phyloP scores from a whole-genome alignment of 306 rosid genomes.

The Herpetospermum pedunculosum region DNA sequence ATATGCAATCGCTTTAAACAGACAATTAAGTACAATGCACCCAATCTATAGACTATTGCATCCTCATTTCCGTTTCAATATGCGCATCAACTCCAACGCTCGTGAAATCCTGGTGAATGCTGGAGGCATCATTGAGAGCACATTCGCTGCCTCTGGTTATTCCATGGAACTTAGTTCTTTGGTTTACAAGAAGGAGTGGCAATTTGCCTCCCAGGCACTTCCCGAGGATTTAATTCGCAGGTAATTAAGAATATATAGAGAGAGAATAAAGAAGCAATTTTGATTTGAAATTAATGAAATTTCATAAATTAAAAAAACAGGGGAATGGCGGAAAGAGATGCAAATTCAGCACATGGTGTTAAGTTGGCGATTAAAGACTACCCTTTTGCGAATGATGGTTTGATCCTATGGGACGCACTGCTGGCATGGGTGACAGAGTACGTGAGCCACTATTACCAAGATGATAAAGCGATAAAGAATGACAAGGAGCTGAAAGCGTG shows the following conservation, averaged over 20 bases:
- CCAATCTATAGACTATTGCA: slow-evolving; percentile 63
- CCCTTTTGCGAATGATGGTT: slow-evolving; percentile 68
- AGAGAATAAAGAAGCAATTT: no score
- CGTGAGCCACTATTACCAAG: slow-evolving; percentile 42
- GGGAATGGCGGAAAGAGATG: slow-evolving; percentile 61
- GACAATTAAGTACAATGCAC: slow-evolving; percentile 75
- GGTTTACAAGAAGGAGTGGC: slow-evolving; percentile 54
- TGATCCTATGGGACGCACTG: slow-evolving; percentile 45
- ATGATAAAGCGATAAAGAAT: slow-evolving; percentile 16
- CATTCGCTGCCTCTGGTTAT: slow-evolving; percentile 35
- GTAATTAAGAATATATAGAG: no score
- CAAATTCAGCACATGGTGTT: slow-evolving; percentile 40
- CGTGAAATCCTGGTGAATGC: slow-evolving; percentile 47
- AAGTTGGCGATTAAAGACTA: slow-evolving; percentile 56
- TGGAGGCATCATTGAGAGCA: slow-evolving; percentile 40
- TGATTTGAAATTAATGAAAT: no score
- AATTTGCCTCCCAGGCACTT: slow-evolving; percentile 39
- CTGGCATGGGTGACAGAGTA: slow-evolving; percentile 55
- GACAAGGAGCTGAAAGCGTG: slow-evolving; percentile 66
- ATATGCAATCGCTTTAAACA: slow-evolving; percentile 54
- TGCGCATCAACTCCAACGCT: slow-evolving; percentile 74
- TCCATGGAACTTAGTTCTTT: slow-evolving; percentile 37
- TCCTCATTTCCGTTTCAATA: slow-evolving; percentile 81
- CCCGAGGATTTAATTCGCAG: slow-evolving; percentile 61
- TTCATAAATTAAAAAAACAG: no score